Conservation (phyloP, 106 monocot species). For the Dendrobium huoshanense region DNA sequence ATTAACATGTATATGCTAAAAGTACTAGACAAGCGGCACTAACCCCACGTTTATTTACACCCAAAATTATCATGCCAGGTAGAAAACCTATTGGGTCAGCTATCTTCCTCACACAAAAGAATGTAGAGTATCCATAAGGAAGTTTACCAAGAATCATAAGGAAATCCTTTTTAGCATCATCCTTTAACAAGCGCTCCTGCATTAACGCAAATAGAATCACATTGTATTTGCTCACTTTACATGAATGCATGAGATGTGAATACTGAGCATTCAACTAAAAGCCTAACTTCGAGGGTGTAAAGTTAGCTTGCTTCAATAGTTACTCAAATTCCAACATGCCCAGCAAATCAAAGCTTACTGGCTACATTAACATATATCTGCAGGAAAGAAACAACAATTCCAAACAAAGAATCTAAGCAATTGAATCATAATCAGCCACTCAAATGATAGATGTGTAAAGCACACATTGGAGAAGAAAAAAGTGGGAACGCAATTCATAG, state of each 20-base stretch:
- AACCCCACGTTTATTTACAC: slow-evolving; percentile 98
- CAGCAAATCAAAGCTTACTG: too few relatives aligned
- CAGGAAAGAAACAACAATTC: too few relatives aligned
- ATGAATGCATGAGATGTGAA: background rate
- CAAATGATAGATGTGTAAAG: too few relatives aligned
- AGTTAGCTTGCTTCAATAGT: too few relatives aligned
- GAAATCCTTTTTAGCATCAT: slow-evolving; percentile 94
- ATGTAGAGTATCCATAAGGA: slow-evolving; percentile 91
- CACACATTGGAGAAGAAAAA: background rate
- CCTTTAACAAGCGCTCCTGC: slow-evolving; percentile 85
- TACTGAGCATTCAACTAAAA: too few relatives aligned
- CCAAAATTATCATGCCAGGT: slow-evolving; percentile 85
- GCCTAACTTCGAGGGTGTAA: too few relatives aligned
- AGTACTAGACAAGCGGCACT: slow-evolving; percentile 12
- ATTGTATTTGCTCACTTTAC: background rate
- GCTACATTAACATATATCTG: too few relatives aligned
- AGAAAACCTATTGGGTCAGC: slow-evolving; percentile 92
- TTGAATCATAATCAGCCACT: too few relatives aligned
- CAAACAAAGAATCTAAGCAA: background rate
- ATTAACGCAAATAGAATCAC: background rate
- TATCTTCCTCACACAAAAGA: slow-evolving; percentile 84
- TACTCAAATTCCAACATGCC: too few relatives aligned
- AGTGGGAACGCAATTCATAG: background rate
- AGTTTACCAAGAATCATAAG: slow-evolving; percentile 72
- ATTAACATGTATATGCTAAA: background rate